These are phyloP conservation scores for Beverwykella pulmonaria DNA, from an alignment of 495 filamentous ascomycete genomes.

Conservation along the genomic window DNA sequence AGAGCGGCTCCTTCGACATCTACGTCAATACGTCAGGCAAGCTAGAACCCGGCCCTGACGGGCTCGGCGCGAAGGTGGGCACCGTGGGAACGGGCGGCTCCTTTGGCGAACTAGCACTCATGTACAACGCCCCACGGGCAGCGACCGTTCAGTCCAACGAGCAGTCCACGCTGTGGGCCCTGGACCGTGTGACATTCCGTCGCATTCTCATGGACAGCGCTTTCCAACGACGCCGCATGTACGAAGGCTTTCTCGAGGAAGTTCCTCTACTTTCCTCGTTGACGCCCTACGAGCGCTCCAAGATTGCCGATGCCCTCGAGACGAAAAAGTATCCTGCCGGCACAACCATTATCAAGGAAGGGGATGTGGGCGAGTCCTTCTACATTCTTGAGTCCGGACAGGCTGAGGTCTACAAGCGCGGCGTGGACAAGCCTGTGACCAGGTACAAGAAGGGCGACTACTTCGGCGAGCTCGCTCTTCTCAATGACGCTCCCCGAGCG, in stretches of 20 bases:
- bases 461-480: conserved; percentile 90
- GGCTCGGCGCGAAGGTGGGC: conserved; percentile 82
- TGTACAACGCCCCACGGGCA: conserved; percentile 98
- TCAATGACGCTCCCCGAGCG: conserved; percentile 93
- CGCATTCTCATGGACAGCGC: conserved; percentile 98
- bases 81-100: conserved; percentile 84
- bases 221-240: conserved; percentile 93
- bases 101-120: conserved; percentile 96
- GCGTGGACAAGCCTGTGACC: conserved; percentile 68
- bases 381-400: conserved; percentile 88
- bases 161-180: conserved; percentile 82
- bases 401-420: conserved; percentile 78
- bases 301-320: conserved; percentile 95
- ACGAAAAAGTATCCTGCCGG: conserved; percentile 83
- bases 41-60: conserved; percentile 78
- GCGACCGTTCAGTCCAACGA: conserved; percentile 90
- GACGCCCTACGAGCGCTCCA: conserved; percentile 87
- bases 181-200: conserved; percentile 95
- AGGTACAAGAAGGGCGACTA: conserved; percentile 88
- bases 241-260: conserved; percentile 96
- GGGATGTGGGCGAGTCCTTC: conserved; percentile 89
- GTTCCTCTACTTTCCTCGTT: conserved; percentile 84
- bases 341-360: conserved; percentile 82
- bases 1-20: conserved; percentile 86
- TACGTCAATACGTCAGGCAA: conserved; percentile 74